Evolutionary conservation across 345 rosid species (phyloP), one percentile per base, ranked within the genome.

Genomic region (Xanthoceras sorbifolium): DNA sequence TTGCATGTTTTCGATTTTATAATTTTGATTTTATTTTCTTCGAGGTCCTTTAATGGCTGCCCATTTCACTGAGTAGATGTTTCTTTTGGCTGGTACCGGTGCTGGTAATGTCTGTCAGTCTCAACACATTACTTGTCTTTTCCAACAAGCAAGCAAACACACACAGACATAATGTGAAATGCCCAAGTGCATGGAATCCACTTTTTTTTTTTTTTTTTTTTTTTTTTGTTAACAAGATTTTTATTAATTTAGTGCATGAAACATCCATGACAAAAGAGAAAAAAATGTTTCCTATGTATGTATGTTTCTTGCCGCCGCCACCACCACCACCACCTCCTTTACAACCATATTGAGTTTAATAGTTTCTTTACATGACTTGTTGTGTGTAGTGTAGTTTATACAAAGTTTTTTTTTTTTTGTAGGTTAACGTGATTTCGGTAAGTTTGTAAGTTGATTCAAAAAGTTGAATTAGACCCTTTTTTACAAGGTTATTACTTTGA

Each of bases 21-120:
- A 32, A 32, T 32, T 32, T 32, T 32, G 3, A 32, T 32, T 4
- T 32, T 4, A 32, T 4, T 32, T 32, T 32, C 2, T 31, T 59
- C 14, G 3, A 29, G 64, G 59, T 15, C 36, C 3, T 14, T 54
- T 77, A 31, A 76, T 86, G 80, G 84, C 52, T 50, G 62, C 83
- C 82, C 82, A 77, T 79, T n/a, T 18, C 73, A 59, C 25, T 48
- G 75, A 64, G 52, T 48, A 78, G 48, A 73, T 78, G 15, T 12
- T 73, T 73, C n/a, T 63, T 40, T 80, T 57, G 62, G 28, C 62
- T 57, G 1, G 28, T 57, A 57, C 62, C 22, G 22, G 0, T 38
- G 80, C 67, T 54, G 63, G 70, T 76, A 72, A 36, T 73, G 84
- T 36, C 75, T 69, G 76, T 76, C 32, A 14, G 55, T 50, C n/a